Evolutionary conservation across 2,329 filamentous ascomycete species (phyloP), one percentile per base, ranked within the genome.

Genomic region (Parastagonospora avenae): DNA sequence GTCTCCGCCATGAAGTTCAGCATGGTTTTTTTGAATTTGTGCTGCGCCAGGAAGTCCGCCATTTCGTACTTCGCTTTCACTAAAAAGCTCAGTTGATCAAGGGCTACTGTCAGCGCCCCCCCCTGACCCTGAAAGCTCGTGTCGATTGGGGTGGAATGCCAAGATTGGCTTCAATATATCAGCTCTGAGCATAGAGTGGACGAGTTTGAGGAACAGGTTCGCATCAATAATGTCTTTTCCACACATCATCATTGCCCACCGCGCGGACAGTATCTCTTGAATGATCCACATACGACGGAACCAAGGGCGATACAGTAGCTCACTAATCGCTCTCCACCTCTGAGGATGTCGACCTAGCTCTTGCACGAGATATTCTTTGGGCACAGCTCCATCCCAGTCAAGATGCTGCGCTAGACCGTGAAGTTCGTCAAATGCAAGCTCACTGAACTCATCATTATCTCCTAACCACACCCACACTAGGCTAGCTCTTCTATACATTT

Each of bases 221-320:
- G 38, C 9, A 2, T 50, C 48, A 24, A 50, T 33, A 28, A 45
- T 33, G 29, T 45, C 42, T 36, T 36, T 12, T 12, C 48, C 48
- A 35, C 48, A 50, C 16, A 46, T 29, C 28, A 50, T 28, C 11
- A 50, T 24, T 14, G 29, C 48, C 9, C 31, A 36, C 9, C 19
- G 48, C 10, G 48, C 48, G 32, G 15, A 50, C 8, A 53, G 42
- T 29, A 40, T 24, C 9, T 53, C 50, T 42, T 53, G 50, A 12
- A 53, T 45, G 8, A 49, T 33, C 50, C 50, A 53, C 24, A 53
- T 30, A 30, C 50, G 50, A 10, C 50, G 50, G 37, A 53, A 53
- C 50, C 50, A 53, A 1, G 50, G 46, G n/a, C 50, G 50, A 38
- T 48, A 37, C 12, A 50, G 37, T 16, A 50, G 7, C 15, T 50